phyloP scores from a whole-genome alignment of 2,329 filamentous ascomycete species.

The Zalaria sp. region DNA sequence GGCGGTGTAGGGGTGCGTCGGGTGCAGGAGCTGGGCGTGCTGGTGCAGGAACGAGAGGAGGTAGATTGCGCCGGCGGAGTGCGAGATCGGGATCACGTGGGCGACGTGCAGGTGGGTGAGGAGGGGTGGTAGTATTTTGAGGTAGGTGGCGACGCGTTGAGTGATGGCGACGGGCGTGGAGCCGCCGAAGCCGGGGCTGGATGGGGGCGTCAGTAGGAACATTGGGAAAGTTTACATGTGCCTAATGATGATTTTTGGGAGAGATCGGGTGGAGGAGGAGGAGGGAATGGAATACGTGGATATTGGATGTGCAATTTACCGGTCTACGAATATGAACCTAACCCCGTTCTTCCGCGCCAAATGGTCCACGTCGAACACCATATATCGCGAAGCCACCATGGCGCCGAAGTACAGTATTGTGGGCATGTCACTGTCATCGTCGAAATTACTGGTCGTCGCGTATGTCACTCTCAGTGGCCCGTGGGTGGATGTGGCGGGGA shows the following conservation, averaged over 20 bases:
- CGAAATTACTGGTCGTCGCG: conserved; percentile 18
- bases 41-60: conserved; percentile 11
- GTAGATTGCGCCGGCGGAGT: conserved; percentile 30
- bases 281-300: too few species aligned
- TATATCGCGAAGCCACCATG: conserved; percentile 24
- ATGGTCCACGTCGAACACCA: conserved; percentile 15
- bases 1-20: conserved; percentile 18
- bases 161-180: conserved; percentile 24
- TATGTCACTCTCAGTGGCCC: conserved; percentile 14
- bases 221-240: too few species aligned
- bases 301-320: conserved; percentile 14
- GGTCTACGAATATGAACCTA: conserved; percentile 23
- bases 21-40: conserved; percentile 9
- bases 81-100: conserved; percentile 25
- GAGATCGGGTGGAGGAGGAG: too few species aligned
- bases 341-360: conserved; percentile 18
- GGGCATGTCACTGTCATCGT: conserved; percentile 9
- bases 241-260: too few species aligned
- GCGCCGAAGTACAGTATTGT: conserved; percentile 23
- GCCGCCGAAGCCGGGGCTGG: conserved; percentile 30
- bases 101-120: conserved; percentile 21
- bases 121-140: conserved; percentile 26
- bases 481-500: conserved; percentile 13
- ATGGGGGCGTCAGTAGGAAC: not conserved
- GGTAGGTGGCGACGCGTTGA: conserved; percentile 23